These are phyloP conservation scores for Leishmania amazonensis DNA, from an alignment of 208 protist genomes.

Conservation along the genomic window DNA sequence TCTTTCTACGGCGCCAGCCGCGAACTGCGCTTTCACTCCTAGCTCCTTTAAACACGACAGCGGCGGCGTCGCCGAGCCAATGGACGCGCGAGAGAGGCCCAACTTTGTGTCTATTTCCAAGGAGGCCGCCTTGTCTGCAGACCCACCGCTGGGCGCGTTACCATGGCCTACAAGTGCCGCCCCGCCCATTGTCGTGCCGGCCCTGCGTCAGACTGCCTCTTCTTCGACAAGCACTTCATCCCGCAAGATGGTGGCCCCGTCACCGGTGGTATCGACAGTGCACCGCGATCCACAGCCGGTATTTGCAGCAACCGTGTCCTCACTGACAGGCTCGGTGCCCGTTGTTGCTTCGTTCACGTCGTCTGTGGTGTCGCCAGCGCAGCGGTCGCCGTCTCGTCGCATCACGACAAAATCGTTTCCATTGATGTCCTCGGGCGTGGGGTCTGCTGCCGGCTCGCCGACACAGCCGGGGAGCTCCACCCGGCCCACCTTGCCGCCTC, in stretches of 20 bases:
- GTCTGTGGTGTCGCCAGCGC: background rate
- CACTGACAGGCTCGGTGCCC: background rate
- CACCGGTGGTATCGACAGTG: background rate
- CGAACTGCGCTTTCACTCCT: conserved; percentile 14
- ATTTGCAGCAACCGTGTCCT: conserved; percentile 3
- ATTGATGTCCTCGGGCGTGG: background rate
- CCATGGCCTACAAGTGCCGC: conserved; percentile 1
- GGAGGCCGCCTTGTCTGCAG: conserved; percentile 4
- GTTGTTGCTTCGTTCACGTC: background rate
- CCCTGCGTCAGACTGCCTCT: background rate
- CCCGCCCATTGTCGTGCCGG: conserved; percentile 1
- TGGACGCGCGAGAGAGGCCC: conserved; percentile 28
- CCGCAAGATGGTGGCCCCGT: background rate
- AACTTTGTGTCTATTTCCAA: conserved; percentile 36
- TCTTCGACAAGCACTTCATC: background rate
- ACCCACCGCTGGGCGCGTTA: conserved; percentile 7
- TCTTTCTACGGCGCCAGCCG: conserved; percentile 23
- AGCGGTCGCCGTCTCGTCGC: conserved; percentile 10
- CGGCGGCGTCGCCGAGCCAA: background rate
- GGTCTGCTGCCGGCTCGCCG: background rate
- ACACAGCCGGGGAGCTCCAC: background rate
- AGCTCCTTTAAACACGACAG: background rate
- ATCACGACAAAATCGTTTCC: background rate
- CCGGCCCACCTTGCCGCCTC: background rate
- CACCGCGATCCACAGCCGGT: conserved; percentile 8